Evolutionary conservation across 306 rosid species (phyloP).

Genomic region (Urtica urens): DNA sequence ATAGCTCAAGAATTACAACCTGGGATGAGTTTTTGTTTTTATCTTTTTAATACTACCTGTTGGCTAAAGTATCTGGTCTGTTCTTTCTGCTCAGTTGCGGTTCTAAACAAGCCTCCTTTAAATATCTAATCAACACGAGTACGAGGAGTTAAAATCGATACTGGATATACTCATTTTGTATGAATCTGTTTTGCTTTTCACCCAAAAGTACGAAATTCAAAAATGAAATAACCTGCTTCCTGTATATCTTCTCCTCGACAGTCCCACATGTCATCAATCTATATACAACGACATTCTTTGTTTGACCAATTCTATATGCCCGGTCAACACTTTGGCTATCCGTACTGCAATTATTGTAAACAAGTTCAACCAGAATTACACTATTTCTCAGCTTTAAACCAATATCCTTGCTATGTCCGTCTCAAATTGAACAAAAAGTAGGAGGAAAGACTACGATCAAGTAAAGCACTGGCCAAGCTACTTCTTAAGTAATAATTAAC

Average conservation of each 20-base stretch:
- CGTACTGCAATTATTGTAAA: slow-evolving; percentile 40
- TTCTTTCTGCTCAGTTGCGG: slow-evolving; percentile 90
- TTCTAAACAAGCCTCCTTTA: slow-evolving; percentile 83
- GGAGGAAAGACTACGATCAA: too few species aligned
- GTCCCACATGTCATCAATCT: slow-evolving; percentile 94
- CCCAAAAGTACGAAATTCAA: neutral
- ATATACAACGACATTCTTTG: slow-evolving; percentile 77
- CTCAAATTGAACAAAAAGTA: too few species aligned
- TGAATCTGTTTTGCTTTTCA: neutral
- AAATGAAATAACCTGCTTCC: slow-evolving; percentile 63
- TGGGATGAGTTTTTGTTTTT: neutral
- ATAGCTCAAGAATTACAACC: neutral
- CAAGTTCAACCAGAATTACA: slow-evolving; percentile 7
- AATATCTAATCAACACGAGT: slow-evolving; percentile 37
- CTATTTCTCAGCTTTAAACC: too few species aligned
- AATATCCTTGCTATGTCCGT: neutral
- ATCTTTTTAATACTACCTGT: slow-evolving; percentile 42
- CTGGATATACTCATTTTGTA: too few species aligned
- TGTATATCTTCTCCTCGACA: slow-evolving; percentile 91
- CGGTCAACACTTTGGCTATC: slow-evolving; percentile 97
- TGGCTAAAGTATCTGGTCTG: slow-evolving; percentile 88
- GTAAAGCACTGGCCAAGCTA: neutral
- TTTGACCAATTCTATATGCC: slow-evolving; percentile 93
- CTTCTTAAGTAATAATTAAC: neutral
- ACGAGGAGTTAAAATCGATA: slow-evolving; percentile 3